These are phyloP conservation scores for Coccomyxa sp. DNA, from an alignment of 139 green algal species.

Conservation along the genomic window DNA sequence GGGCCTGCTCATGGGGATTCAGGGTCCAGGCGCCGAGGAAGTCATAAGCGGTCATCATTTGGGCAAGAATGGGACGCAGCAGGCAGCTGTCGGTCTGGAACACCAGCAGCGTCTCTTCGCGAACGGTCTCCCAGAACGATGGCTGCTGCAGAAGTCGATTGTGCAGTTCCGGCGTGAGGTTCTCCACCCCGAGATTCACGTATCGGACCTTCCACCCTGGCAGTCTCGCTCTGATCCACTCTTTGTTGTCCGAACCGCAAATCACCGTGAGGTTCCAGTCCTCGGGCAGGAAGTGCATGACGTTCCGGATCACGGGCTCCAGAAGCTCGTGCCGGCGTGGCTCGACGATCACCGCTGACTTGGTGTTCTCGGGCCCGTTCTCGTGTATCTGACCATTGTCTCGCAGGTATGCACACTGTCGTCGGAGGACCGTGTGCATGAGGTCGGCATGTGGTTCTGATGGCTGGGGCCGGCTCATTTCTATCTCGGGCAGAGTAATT, in stretches of 20 bases:
- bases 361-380: neutral
- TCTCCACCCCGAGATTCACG: neutral
- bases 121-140: neutral
- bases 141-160: neutral
- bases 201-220: neutral
- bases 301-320: neutral
- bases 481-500: constrained; percentile 1
- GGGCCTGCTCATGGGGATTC: neutral
- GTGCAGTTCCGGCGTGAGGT: neutral
- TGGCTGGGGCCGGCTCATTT: neutral
- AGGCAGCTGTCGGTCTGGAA: neutral
- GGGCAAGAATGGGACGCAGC: neutral
- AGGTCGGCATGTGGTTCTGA: neutral
- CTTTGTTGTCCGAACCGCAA: neutral
- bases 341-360: neutral
- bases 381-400: neutral
- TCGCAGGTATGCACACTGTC: neutral
- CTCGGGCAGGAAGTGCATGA: neutral
- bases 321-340: neutral
- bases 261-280: neutral
- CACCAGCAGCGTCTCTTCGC: neutral
- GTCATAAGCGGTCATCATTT: neutral
- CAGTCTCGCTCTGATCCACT: neutral
- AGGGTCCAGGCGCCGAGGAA: neutral
- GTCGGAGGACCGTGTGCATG: neutral